Conservation (phyloP, 2,329 filamentous ascomycete species). For the Xylariaceae sp. region DNA sequence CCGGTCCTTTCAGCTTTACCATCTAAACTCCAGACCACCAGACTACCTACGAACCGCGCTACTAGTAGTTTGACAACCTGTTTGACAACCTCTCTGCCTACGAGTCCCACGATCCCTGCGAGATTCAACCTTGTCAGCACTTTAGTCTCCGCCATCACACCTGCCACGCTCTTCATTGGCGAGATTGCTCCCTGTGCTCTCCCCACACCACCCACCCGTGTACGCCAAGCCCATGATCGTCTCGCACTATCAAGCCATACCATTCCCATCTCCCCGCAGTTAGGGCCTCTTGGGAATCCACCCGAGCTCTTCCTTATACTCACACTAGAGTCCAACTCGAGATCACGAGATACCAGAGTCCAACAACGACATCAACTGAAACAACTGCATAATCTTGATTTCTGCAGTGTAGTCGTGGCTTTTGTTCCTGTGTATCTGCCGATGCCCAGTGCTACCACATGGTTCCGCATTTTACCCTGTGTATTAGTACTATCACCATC, state of each 20-base stretch:
- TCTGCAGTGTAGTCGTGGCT: no score
- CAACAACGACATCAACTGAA: no score
- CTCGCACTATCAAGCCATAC: constrained; percentile 6
- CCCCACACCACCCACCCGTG: constrained; percentile 12
- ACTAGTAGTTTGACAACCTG: constrained; percentile 7
- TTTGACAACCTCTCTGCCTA: constrained; percentile 1
- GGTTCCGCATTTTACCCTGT: no score
- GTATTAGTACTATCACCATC: no score
- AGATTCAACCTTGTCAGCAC: constrained; percentile 12
- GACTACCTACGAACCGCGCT: not conserved
- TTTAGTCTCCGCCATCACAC: constrained; percentile 2
- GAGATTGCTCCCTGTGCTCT: constrained; percentile 2
- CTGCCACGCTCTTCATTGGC: constrained; percentile 8
- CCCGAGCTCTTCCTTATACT: constrained; percentile 2
- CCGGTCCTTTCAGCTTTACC: not conserved
- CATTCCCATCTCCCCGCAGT: constrained; percentile 17
- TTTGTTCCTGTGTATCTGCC: no score
- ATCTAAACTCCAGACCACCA: not conserved
- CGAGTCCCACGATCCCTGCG: constrained; percentile 13
- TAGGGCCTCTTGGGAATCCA: constrained; percentile 11
- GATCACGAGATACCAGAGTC: not conserved
- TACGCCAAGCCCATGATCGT: not conserved
- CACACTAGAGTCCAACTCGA: not conserved
- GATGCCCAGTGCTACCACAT: no score
- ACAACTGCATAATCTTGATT: no score